Evolutionary conservation across 2,329 filamentous ascomycete genomes (phyloP).

Genomic region (Trichothecium sympodiale): DNA sequence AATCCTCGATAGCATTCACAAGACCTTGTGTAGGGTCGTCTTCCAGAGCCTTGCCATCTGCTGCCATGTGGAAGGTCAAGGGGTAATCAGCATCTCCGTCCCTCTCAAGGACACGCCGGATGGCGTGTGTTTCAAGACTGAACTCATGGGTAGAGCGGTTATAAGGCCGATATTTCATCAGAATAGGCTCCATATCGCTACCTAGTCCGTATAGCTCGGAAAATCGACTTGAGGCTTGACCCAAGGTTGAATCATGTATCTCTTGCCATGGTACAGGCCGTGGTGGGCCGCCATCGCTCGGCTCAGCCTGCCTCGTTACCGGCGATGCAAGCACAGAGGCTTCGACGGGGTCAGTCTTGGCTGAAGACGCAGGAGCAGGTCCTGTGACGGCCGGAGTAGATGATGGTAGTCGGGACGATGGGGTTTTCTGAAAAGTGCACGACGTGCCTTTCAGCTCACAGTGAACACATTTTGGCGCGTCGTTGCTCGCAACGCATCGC

Average conservation of each 20-base stretch:
- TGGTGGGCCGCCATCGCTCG: constrained; percentile 7
- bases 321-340: background rate
- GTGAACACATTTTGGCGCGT: constrained; percentile 5
- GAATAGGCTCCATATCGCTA: constrained; percentile 22
- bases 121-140: constrained; percentile 50
- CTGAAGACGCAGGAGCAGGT: constrained; percentile 1
- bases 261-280: constrained; percentile 6
- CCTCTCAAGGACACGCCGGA: constrained; percentile 43
- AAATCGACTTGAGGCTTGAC: constrained; percentile 14
- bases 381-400: no score
- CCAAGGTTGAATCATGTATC: constrained; percentile 13
- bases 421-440: constrained; percentile 8
- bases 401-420: no score
- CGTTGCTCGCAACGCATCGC: constrained; percentile 4
- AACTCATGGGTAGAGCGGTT: constrained; percentile 28
- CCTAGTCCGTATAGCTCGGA: constrained; percentile 20
- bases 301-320: constrained; percentile 1
- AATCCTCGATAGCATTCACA: constrained; percentile 39
- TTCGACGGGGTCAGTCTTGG: no score
- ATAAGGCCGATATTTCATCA: constrained; percentile 34
- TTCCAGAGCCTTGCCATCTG: constrained; percentile 17
- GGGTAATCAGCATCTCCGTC: constrained; percentile 22
- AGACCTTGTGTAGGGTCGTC: constrained; percentile 12
- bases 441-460: constrained; percentile 7
- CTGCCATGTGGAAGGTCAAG: constrained; percentile 20